Evolutionary conservation across 805 yeast genomes (phyloP).

Genomic region (Sugiyamaella chiloensis): DNA sequence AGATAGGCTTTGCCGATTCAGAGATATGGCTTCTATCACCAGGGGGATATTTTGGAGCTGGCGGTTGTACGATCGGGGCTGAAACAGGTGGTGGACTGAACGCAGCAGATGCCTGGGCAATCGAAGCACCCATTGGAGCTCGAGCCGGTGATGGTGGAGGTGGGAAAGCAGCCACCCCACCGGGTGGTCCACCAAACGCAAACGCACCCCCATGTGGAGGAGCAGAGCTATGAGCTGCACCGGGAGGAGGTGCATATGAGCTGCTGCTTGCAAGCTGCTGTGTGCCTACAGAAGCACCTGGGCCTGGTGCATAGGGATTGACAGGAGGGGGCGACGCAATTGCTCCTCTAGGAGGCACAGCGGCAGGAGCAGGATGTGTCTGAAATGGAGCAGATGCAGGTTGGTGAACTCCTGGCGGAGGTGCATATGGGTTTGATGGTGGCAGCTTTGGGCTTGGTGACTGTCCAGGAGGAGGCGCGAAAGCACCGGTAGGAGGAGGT

Average conservation of each 20-base stretch:
- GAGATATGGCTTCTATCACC: conserved; percentile 73
- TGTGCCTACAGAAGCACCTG: conserved; percentile 3
- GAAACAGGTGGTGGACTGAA: conserved; percentile 28
- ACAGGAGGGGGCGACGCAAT: conserved; percentile 25
- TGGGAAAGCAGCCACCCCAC: conserved; percentile 12
- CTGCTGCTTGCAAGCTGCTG: conserved; percentile 4
- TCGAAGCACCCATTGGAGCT: conserved; percentile 13
- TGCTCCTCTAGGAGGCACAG: conserved; percentile 19
- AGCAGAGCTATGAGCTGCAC: conserved; percentile 3
- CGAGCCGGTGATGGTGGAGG: conserved; percentile 18
- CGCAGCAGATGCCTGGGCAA: conserved; percentile 18
- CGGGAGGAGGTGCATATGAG: conserved; percentile 25
- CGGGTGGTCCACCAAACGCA: conserved; percentile 4
- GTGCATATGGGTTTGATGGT: conserved; percentile 21
- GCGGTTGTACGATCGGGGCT: conserved; percentile 21
- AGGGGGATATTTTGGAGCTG: conserved; percentile 42
- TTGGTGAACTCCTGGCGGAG: conserved; percentile 23
- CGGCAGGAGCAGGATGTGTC: conserved; percentile 9
- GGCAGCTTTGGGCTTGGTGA: conserved; percentile 20
- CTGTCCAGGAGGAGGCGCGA: conserved; percentile 27
- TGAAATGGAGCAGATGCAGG: background rate
- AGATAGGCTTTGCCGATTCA: conserved; percentile 54
- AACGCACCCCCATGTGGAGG: conserved; percentile 10
- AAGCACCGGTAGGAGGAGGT: conserved; percentile 22
- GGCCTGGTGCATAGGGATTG: conserved; percentile 20